Evolutionary conservation across 345 rosid genomes (phyloP).

Genomic region (Acer yangbiense): DNA sequence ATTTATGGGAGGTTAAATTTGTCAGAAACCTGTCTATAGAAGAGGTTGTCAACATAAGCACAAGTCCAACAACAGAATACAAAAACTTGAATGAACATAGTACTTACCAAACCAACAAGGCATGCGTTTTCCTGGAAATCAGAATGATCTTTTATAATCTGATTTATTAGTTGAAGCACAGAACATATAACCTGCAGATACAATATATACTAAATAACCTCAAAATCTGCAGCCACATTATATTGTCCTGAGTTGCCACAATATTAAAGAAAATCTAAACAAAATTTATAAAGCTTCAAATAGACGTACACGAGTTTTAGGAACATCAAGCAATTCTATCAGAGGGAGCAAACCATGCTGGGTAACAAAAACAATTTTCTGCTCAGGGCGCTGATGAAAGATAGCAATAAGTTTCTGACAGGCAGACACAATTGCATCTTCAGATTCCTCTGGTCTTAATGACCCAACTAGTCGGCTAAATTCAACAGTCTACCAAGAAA

Average conservation of each 20-base stretch:
- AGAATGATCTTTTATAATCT: constrained; percentile 76
- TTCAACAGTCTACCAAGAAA: constrained; percentile 80
- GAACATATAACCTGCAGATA: constrained; percentile 77
- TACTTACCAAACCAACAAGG: constrained; percentile 85
- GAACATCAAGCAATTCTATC: constrained; percentile 86
- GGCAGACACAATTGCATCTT: constrained; percentile 86
- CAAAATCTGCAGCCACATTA: constrained; percentile 13
- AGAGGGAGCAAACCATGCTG: constrained; percentile 95
- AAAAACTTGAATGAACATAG: constrained; percentile 19
- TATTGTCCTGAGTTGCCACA: background rate
- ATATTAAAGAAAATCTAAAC: constrained; percentile 1
- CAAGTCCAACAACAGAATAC: constrained; percentile 10
- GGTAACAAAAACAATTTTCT: constrained; percentile 77
- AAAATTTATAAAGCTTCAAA: constrained; percentile 13
- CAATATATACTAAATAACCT: constrained; percentile 14
- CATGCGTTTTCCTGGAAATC: constrained; percentile 98
- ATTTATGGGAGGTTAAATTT: background rate
- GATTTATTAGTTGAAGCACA: constrained; percentile 89
- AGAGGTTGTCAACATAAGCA: background rate
- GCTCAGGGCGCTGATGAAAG: constrained; percentile 91
- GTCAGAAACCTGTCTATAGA: background rate
- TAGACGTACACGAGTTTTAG: constrained; percentile 72
- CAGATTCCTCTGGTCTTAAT: constrained; percentile 80
- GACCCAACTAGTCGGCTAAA: constrained; percentile 81
- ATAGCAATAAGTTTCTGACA: constrained; percentile 78